A percentile compares a stretch with the other conserved stretches of the same genome.
phyloP scores from a whole-genome alignment of 805 yeast species.

The Myxozyma udenii region DNA sequence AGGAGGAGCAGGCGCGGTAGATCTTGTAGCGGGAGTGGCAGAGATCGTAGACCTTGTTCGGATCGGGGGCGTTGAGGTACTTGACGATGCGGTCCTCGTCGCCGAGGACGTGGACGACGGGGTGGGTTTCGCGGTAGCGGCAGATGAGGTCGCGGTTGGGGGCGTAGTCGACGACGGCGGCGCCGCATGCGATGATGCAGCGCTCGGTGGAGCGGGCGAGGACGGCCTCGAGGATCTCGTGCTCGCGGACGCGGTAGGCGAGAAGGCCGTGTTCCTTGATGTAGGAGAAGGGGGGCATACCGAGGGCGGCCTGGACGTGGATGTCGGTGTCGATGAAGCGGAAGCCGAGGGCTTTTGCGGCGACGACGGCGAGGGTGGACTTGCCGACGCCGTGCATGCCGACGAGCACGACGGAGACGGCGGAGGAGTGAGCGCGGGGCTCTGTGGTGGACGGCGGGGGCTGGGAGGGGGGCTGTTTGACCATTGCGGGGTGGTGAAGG shows the following conservation, averaged over 20 bases:
- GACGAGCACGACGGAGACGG: slow-evolving; percentile 40
- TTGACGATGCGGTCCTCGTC: slow-evolving; percentile 73
- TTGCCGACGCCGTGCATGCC: slow-evolving; percentile 99
- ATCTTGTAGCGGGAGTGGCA: slow-evolving; percentile 64
- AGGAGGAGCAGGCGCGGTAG: slow-evolving; percentile 53
- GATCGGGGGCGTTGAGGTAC: slow-evolving; percentile 72
- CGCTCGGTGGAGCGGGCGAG: slow-evolving; percentile 47
- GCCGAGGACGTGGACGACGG: slow-evolving; percentile 85
- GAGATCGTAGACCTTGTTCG: slow-evolving; percentile 83
- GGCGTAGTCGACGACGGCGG: slow-evolving; percentile 81
- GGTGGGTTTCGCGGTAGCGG: slow-evolving; percentile 60
- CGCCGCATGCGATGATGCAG: slow-evolving; percentile 85
- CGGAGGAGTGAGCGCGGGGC: not conserved
- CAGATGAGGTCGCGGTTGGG: slow-evolving; percentile 63
- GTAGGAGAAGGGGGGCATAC: slow-evolving; percentile 40
- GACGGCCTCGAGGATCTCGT: slow-evolving; percentile 51
- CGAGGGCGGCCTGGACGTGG: slow-evolving; percentile 55
- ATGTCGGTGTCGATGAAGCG: slow-evolving; percentile 71
- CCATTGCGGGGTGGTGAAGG: not conserved
- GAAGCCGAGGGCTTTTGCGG: slow-evolving; percentile 66
- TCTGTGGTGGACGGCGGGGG: slow-evolving; percentile 21
- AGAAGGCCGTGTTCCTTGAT: slow-evolving; percentile 82
- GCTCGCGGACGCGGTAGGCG: slow-evolving; percentile 69
- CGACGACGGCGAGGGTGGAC: slow-evolving; percentile 77
- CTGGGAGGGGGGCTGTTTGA: not conserved